Base-by-base conservation (phyloP, 2,329 filamentous ascomycete species). In the Neodidymelliopsis sp. region DNA sequence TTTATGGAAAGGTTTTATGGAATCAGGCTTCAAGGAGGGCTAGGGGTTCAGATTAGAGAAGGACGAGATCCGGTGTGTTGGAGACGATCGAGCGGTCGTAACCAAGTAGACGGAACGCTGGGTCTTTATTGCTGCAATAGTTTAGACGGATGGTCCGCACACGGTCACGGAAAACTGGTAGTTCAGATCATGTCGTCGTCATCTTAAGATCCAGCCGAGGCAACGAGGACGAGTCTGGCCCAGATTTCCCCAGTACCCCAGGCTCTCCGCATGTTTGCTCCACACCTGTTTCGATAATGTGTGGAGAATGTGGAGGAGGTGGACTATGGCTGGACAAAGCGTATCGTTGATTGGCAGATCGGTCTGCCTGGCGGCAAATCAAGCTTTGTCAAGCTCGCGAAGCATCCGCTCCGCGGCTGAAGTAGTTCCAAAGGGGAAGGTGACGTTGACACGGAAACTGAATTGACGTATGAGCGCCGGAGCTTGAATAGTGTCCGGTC, bases 341-440 rank as follows among this genome's bases (percentile, higher is more conserved):
- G 20, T 7, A 4, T 8, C 19, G 12, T 15, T 40, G 35, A 15
- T 45, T 45, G 35, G 41, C 31, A 30, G 39, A 30, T 5, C n/a
- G 23, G 25, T 24, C 27, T 13, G 29, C 34, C 11, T 6, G 23
- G 22, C 23, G 40, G 23, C 30, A 39, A 23, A 34, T 33, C 31
- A 51, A 46, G 48, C 41, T 46, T 34, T 11, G 16, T 46, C 31
- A 51, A 46, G 48, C 48, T 24, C 15, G 4, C n/a, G 37, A 42
- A 42, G 37, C 38, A 16, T 13, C 13, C 25, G 31, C 25, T 30
- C 41, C 41, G 41, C 36, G 48, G 42, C 36, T 46, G 34, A 35
- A 40, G 35, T 40, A 20, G 34, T 22, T 36, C 19, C 22, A 9
- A 29, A 29, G 24, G 30, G 36, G 36, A 39, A 39, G 36, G 36